Conservation (phyloP, 345 rosid species). For the Eucalyptus brandiana region DNA sequence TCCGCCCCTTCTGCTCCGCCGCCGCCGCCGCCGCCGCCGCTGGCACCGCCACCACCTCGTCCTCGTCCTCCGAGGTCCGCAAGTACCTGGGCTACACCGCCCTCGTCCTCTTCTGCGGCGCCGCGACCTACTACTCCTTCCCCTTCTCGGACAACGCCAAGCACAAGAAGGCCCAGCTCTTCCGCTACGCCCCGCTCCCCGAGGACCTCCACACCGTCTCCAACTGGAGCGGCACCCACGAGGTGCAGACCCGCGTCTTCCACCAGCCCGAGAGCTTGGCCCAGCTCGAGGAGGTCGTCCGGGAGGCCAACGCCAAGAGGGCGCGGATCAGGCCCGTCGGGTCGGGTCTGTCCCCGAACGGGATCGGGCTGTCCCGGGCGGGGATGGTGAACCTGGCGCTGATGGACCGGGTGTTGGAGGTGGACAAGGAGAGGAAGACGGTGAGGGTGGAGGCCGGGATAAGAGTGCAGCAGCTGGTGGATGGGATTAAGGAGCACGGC, state of each 20-base stretch:
- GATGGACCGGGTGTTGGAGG: conserved; percentile 78
- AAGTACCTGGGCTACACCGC: conserved; percentile 81
- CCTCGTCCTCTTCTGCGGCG: conserved; percentile 66
- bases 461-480: conserved; percentile 82
- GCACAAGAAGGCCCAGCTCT: conserved; percentile 85
- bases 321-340: conserved; percentile 80
- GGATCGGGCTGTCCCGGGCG: conserved; percentile 74
- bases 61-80: conserved; percentile 61
- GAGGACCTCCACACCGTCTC: conserved; percentile 94
- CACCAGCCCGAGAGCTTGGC: conserved; percentile 71
- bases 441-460: conserved; percentile 87
- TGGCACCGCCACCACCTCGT: conserved; percentile 15
- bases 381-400: conserved; percentile 91
- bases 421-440: conserved; percentile 71
- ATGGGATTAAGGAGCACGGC: conserved; percentile 67
- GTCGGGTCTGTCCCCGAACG: conserved; percentile 87
- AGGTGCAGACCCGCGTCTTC: conserved; percentile 84
- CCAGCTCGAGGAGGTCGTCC: conserved; percentile 59
- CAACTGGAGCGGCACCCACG: conserved; percentile 98
- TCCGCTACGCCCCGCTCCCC: conserved; percentile 85
- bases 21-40: conserved; percentile 12
- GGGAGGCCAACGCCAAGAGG: conserved; percentile 42
- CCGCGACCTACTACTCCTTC: conserved; percentile 85
- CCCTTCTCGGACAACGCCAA: conserved; percentile 70
- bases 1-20: conserved; percentile 23